These are phyloP conservation scores for Cyclotella baltica DNA, from an alignment of 108 stramenopile species.

Conservation along the genomic window DNA sequence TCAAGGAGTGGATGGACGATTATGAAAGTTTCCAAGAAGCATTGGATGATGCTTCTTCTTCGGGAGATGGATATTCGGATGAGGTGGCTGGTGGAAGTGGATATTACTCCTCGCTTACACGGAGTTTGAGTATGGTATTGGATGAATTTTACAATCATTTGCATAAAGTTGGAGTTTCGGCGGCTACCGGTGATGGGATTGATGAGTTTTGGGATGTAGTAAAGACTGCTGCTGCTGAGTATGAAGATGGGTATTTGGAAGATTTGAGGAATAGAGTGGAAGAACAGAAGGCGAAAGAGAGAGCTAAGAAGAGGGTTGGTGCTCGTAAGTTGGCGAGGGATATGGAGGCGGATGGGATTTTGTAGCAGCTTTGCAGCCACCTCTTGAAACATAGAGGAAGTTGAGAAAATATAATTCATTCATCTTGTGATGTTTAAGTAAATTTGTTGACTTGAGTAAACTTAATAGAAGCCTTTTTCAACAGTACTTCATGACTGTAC, in stretches of 20 bases:
- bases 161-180: slow-evolving; percentile 88
- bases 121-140: slow-evolving; percentile 92
- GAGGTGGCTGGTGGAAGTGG: slow-evolving; percentile 56
- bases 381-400: not conserved
- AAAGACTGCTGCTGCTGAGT: slow-evolving; percentile 79
- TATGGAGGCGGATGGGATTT: slow-evolving; percentile 48
- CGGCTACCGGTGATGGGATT: slow-evolving; percentile 95
- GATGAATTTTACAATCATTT: slow-evolving; percentile 98
- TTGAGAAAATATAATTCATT: no score
- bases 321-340: slow-evolving; percentile 67
- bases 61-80: slow-evolving; percentile 49
- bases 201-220: slow-evolving; percentile 89
- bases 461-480: no score
- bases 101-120: slow-evolving; percentile 92
- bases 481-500: no score
- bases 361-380: slow-evolving; percentile 21
- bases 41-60: slow-evolving; percentile 67
- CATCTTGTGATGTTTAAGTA: no score
- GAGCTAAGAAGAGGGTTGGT: slow-evolving; percentile 64
- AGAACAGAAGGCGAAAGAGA: slow-evolving; percentile 77
- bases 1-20: slow-evolving; percentile 98
- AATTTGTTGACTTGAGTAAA: no score
- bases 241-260: slow-evolving; percentile 86
- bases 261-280: slow-evolving; percentile 87
- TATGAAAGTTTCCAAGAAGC: slow-evolving; percentile 97